phyloP scores from a whole-genome alignment of 31 red algal genomes.

The Odonthalia washingtoniensis region DNA sequence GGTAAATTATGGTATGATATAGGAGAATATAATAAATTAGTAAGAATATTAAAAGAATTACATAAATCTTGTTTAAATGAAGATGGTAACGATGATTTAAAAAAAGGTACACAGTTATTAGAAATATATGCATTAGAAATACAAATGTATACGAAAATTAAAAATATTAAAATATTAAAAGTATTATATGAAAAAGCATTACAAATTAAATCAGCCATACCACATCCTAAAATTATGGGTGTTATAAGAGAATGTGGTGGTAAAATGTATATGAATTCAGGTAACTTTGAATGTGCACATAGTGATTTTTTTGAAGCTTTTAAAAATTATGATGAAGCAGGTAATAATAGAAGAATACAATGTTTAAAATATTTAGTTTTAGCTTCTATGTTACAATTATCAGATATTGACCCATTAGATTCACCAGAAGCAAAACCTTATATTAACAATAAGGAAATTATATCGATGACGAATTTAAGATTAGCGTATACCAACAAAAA shows the following conservation, averaged over 20 bases:
- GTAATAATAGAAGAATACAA: constrained; percentile 82
- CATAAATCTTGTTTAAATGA: constrained; percentile 82
- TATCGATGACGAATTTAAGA: constrained; percentile 87
- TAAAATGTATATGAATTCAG: constrained; percentile 93
- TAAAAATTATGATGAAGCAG: constrained; percentile 99
- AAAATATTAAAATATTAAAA: constrained; percentile 88
- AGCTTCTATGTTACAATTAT: constrained; percentile 94
- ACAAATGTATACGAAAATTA: constrained; percentile 95
- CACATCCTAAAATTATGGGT: constrained; percentile 97
- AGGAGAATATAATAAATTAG: constrained; percentile 79
- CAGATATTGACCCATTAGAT: constrained; percentile 95
- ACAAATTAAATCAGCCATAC: constrained; percentile 90
- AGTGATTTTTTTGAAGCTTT: constrained; percentile 99
- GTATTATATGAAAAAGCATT: constrained; percentile 96
- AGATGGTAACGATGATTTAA: constrained; percentile 87
- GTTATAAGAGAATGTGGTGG: constrained; percentile 99
- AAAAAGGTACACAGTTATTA: constrained; percentile 97
- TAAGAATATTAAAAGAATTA: constrained; percentile 89
- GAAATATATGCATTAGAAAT: constrained; percentile 99
- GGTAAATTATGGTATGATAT: constrained; percentile 97
- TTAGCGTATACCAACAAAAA: constrained; percentile 89
- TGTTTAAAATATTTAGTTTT: constrained; percentile 98
- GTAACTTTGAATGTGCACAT: constrained; percentile 85
- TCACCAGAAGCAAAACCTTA: constrained; percentile 98
- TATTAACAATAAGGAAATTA: constrained; percentile 87